A percentile compares a stretch with the other conserved stretches of the same genome.
Conservation (phyloP, 352 stramenopile genomes). For the Pythium insidiosum region DNA sequence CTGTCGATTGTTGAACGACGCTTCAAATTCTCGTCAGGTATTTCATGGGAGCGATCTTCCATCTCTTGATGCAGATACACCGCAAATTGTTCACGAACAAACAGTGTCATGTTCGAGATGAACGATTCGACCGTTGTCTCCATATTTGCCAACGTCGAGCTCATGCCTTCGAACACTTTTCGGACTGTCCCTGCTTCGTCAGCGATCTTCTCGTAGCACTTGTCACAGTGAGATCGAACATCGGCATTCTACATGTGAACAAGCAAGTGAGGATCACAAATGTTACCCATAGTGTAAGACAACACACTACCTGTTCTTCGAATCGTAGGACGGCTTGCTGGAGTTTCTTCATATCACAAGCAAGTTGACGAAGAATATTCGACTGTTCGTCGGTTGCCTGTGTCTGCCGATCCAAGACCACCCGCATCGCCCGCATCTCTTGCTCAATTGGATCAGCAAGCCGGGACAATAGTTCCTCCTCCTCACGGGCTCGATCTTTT, state of each 20-base stretch:
- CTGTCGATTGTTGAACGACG: too few species aligned
- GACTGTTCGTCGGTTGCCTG: background rate
- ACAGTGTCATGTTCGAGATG: constrained; percentile 14
- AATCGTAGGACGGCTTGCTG: too few species aligned
- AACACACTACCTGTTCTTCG: too few species aligned
- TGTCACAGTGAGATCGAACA: constrained; percentile 5
- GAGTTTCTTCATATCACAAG: too few species aligned
- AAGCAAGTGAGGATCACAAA: too few species aligned
- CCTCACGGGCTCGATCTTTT: background rate
- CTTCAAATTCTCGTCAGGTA: too few species aligned
- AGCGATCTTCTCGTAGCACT: constrained; percentile 15
- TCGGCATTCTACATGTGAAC: too few species aligned
- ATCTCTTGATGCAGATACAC: constrained; percentile 5
- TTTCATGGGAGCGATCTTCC: too few species aligned
- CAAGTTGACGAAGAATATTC: too few species aligned
- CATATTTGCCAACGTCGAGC: constrained; percentile 14
- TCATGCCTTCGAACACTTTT: constrained; percentile 13
- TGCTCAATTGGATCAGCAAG: constrained; percentile 1
- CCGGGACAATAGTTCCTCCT: constrained; percentile 2
- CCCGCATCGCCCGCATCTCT: constrained; percentile 7
- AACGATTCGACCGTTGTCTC: constrained; percentile 21
- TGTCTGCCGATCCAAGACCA: background rate
- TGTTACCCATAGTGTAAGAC: too few species aligned
- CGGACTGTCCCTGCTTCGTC: constrained; percentile 7
- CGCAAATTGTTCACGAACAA: constrained; percentile 16